Evolutionary conservation across 192 early-diverging fungal genomes (phyloP), one percentile per base, ranked within the genome.

Genomic region (Linnemannia schmuckeri): DNA sequence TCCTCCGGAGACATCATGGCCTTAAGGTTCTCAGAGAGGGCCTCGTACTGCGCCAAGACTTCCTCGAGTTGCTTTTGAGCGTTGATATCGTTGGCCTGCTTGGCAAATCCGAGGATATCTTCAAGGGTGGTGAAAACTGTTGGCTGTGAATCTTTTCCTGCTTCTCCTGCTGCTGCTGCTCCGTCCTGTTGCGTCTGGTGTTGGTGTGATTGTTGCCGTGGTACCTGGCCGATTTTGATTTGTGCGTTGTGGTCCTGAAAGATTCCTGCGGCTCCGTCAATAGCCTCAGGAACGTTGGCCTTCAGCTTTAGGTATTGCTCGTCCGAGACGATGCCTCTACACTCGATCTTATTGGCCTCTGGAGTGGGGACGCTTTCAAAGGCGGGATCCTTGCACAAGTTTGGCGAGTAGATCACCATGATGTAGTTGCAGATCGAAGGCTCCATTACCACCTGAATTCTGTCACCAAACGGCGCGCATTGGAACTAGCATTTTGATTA

Each of bases 331-430:
- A 96, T 89, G 12, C 90, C 90, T 69, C 91, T 91, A 86, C 95
- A 96, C 68, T 88, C 78, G 38, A 96, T 95, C 38, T 88, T 83
- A 74, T 95, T 86, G 38, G 92, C 86, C 7, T 88, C 78, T 33
- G 91, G 87, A 0, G 83, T 83, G 13, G 82, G 69, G 47, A 81
- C 78, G 22, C 78, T 87, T 72, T 85, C 88, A 80, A 95, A 93
- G 33, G 90, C 84, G 1, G 90, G 70, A 76, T 95, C 93, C 15
- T 85, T 89, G 87, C 97, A 98, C 33, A 97, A 90, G 13, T 89
- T 88, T 5, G 93, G 92, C 4, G 96, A 96, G 75, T 94, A 91
- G 24, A 98, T 92, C n/a, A 94, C 88, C 79, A 97, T 92, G 12
- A 94, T 90, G 72, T 98, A 98, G 54, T 91, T 88, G 87, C 97